phyloP scores from a whole-genome alignment of 345 rosid genomes.

The Litchi chinensis region DNA sequence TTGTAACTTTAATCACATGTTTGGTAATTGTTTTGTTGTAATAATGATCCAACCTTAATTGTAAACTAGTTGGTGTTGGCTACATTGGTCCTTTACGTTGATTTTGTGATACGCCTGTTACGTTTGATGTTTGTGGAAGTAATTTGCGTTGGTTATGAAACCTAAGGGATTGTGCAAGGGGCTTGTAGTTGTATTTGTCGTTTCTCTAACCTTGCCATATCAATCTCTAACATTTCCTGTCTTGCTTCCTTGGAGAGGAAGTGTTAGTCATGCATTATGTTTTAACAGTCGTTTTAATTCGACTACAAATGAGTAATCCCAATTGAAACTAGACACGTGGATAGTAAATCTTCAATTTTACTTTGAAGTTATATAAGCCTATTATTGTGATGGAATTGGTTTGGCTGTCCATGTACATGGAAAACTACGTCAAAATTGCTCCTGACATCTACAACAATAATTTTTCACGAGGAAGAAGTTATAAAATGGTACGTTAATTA shows the following conservation, averaged over 20 bases:
- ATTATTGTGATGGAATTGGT: constrained; percentile 7
- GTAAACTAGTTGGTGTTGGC: constrained; percentile 9
- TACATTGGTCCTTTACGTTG: not conserved
- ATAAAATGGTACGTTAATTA: constrained; percentile 9
- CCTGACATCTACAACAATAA: not conserved
- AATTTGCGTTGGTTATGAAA: not conserved
- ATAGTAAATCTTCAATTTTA: not conserved
- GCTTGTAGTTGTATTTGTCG: not conserved
- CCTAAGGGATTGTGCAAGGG: too few species aligned
- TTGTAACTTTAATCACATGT: not conserved
- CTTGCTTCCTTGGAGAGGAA: not conserved
- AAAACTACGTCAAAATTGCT: constrained; percentile 6
- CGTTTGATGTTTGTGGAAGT: not conserved
- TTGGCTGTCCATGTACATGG: constrained; percentile 9
- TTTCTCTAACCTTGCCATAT: not conserved
- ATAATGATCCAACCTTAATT: not conserved
- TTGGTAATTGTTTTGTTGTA: not conserved
- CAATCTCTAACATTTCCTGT: not conserved
- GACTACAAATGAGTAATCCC: not conserved
- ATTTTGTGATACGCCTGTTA: not conserved
- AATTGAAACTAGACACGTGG: not conserved
- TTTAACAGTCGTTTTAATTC: not conserved
- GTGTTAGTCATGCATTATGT: not conserved
- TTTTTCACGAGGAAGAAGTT: constrained; percentile 10
- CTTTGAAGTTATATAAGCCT: constrained; percentile 1